A percentile compares a stretch with the other conserved stretches of the same genome.
Conservation (phyloP, 495 filamentous ascomycete species). For the Hypomontagnella monticulosa region DNA sequence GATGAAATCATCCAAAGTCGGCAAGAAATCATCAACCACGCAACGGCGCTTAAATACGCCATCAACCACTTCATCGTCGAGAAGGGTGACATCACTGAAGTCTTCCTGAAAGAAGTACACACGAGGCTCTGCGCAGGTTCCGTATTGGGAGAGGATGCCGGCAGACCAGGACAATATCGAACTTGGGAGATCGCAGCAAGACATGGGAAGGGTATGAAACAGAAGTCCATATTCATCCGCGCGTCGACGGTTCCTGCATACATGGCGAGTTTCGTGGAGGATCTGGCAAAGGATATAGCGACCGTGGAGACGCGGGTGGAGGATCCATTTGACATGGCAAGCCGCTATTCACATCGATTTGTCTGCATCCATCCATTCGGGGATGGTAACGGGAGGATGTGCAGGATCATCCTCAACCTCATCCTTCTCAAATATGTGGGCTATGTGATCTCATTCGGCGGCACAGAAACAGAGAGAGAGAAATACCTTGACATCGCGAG, state of each 20-base stretch:
- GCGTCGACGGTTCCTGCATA: slow-evolving; percentile 39
- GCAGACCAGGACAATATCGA: slow-evolving; percentile 33
- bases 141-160: slow-evolving; percentile 28
- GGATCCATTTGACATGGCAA: slow-evolving; percentile 38
- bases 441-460: slow-evolving; percentile 26
- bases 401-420: slow-evolving; percentile 48
- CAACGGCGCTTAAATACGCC: slow-evolving; percentile 44
- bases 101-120: slow-evolving; percentile 47
- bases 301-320: slow-evolving; percentile 5
- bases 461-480: slow-evolving; percentile 29
- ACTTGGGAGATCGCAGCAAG: slow-evolving; percentile 34
- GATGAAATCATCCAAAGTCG: slow-evolving; percentile 39
- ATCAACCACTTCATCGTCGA: slow-evolving; percentile 39
- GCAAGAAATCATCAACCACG: slow-evolving; percentile 51
- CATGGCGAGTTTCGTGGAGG: slow-evolving; percentile 47
- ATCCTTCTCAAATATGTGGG: slow-evolving; percentile 47
- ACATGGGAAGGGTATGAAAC: slow-evolving; percentile 42
- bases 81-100: slow-evolving; percentile 41
- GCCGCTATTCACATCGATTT: slow-evolving; percentile 45
- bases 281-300: slow-evolving; percentile 43
- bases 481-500: slow-evolving; percentile 38
- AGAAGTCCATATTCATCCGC: slow-evolving; percentile 41
- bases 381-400: slow-evolving; percentile 53
- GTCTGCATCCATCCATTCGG: slow-evolving; percentile 52
- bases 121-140: slow-evolving; percentile 36